These are phyloP conservation scores for Pythium grandisporangium DNA, from an alignment of 352 stramenopile species.

Conservation along the genomic window DNA sequence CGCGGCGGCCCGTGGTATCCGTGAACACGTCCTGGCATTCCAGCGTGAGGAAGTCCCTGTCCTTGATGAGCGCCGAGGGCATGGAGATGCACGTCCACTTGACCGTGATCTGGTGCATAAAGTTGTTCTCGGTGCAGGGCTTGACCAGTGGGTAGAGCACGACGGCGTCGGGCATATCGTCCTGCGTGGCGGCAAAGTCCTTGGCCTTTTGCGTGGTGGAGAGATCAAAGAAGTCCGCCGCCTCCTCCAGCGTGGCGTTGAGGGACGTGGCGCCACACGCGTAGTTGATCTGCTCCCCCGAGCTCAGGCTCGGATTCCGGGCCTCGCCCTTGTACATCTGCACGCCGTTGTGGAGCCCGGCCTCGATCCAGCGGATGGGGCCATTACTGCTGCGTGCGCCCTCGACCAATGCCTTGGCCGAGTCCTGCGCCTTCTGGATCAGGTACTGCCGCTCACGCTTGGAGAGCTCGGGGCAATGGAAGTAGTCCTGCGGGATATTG, in stretches of 20 bases:
- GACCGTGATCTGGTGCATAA: slow-evolving; percentile 56
- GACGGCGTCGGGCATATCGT: slow-evolving; percentile 43
- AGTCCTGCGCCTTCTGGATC: slow-evolving; percentile 49
- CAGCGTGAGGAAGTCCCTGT: slow-evolving; percentile 62
- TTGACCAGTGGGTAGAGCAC: slow-evolving; percentile 53
- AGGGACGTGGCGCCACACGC: slow-evolving; percentile 46
- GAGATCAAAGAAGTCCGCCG: slow-evolving; percentile 63
- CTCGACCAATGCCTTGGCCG: slow-evolving; percentile 50
- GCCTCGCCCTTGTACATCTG: slow-evolving; percentile 65
- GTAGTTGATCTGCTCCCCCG: slow-evolving; percentile 40
- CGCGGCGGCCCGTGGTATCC: slow-evolving; percentile 42
- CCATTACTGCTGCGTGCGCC: slow-evolving; percentile 44
- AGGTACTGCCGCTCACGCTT: slow-evolving; percentile 40
- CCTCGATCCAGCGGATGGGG: slow-evolving; percentile 44
- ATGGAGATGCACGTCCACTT: slow-evolving; percentile 51
- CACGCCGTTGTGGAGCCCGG: slow-evolving; percentile 37
- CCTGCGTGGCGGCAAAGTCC: slow-evolving; percentile 22
- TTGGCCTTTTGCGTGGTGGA: slow-evolving; percentile 39
- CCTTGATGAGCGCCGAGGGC: slow-evolving; percentile 49
- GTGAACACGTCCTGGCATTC: slow-evolving; percentile 71
- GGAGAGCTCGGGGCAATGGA: slow-evolving; percentile 45
- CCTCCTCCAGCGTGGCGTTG: slow-evolving; percentile 53
- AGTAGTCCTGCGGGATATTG: slow-evolving; percentile 36
- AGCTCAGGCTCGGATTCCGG: slow-evolving; percentile 25
- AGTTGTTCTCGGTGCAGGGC: slow-evolving; percentile 17